phyloP scores from a whole-genome alignment of 345 rosid genomes.

The Orychophragmus violaceus region DNA sequence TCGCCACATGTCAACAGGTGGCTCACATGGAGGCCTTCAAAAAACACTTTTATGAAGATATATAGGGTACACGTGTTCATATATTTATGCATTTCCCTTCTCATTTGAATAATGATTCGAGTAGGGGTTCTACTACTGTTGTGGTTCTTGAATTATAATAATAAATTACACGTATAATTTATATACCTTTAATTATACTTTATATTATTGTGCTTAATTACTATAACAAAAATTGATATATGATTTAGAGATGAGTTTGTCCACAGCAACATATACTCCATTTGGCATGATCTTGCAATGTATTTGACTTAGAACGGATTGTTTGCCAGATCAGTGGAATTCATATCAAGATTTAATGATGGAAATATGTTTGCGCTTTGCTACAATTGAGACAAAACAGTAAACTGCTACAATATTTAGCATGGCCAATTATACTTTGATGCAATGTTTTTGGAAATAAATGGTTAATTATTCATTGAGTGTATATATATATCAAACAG shows the following conservation, averaged over 20 bases:
- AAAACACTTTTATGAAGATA: slow-evolving; percentile 29
- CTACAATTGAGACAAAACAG: neutral
- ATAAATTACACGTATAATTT: neutral
- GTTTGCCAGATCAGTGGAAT: neutral
- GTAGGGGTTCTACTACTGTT: slow-evolving; percentile 1
- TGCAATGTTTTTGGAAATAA: too few relatives aligned
- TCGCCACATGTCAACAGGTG: slow-evolving; percentile 27
- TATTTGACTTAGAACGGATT: neutral
- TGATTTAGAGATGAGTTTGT: neutral
- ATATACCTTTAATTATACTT: neutral
- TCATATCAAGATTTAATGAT: neutral
- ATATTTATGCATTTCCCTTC: neutral
- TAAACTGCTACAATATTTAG: neutral
- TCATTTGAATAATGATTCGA: neutral
- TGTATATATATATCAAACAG: too few relatives aligned
- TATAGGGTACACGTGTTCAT: neutral
- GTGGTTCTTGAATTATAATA: slow-evolving; percentile 5
- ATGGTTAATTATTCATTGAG: neutral
- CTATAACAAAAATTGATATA: neutral
- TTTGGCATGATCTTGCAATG: neutral
- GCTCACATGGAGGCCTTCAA: slow-evolving; percentile 32
- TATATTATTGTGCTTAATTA: neutral
- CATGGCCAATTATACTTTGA: neutral
- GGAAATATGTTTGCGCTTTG: neutral
- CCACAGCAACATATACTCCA: neutral